These are phyloP conservation scores for Ganoderma sinense DNA, from an alignment of 1,284 basidiomycete genomes.

Conservation along the genomic window DNA sequence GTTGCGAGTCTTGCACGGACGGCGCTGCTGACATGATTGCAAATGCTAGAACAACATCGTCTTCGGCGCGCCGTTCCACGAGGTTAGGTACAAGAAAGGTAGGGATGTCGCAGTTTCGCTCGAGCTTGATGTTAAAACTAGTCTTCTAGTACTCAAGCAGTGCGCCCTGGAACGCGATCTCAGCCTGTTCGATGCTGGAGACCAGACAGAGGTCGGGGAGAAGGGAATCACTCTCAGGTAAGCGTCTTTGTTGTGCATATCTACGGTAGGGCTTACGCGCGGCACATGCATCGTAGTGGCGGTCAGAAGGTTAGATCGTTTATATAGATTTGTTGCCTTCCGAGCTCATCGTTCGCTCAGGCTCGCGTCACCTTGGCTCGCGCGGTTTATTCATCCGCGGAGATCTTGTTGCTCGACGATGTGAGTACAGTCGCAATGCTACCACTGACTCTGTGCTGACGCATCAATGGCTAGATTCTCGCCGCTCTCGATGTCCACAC, in stretches of 20 bases:
- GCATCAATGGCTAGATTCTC: slow-evolving; percentile 42
- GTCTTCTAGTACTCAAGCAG: slow-evolving; percentile 58
- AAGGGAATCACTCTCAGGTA: slow-evolving; percentile 65
- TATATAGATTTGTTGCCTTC: not conserved
- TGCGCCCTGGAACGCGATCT: slow-evolving; percentile 73
- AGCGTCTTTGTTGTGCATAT: slow-evolving; percentile 1
- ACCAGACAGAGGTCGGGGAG: slow-evolving; percentile 76
- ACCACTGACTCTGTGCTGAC: not conserved
- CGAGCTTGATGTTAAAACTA: slow-evolving; percentile 41
- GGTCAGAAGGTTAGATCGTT: slow-evolving; percentile 62
- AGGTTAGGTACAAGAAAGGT: slow-evolving; percentile 53
- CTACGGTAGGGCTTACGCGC: not conserved
- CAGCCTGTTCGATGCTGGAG: slow-evolving; percentile 74
- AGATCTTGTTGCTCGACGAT: slow-evolving; percentile 72
- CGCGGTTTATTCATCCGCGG: slow-evolving; percentile 70
- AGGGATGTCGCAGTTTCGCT: not conserved
- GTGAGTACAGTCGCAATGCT: slow-evolving; percentile 40
- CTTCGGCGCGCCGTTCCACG: slow-evolving; percentile 51
- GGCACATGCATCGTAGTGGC: slow-evolving; percentile 48
- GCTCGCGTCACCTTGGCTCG: slow-evolving; percentile 79
- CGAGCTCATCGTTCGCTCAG: slow-evolving; percentile 36
- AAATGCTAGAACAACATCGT: slow-evolving; percentile 49
- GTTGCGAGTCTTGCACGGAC: too few species aligned
- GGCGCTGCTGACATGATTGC: not conserved
- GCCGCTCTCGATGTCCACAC: slow-evolving; percentile 72